Evolutionary conservation across 2,329 filamentous ascomycete genomes (phyloP).

Genomic region (Botrytis pseudocinerea): DNA sequence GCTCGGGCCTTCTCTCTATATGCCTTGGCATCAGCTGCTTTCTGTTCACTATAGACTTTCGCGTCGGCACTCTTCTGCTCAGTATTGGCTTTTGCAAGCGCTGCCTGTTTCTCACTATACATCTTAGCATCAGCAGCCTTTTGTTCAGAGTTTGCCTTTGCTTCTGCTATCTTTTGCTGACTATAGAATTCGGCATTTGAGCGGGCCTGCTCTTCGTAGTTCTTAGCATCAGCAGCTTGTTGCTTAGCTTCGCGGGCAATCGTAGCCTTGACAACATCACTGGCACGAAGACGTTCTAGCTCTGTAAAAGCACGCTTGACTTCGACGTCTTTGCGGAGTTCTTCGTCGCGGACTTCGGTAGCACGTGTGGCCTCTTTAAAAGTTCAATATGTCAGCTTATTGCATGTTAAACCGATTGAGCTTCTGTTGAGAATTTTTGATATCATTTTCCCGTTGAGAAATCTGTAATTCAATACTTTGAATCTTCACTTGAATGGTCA

Average conservation of each 20-base stretch:
- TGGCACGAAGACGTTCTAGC: constrained; percentile 75
- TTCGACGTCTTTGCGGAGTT: constrained; percentile 77
- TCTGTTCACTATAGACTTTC: constrained; percentile 44
- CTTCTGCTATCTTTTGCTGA: constrained; percentile 28
- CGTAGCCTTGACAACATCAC: constrained; percentile 74
- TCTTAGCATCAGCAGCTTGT: constrained; percentile 64
- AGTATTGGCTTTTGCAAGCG: constrained; percentile 42
- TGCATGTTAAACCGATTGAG: neutral
- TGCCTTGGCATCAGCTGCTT: constrained; percentile 54
- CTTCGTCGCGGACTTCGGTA: constrained; percentile 75
- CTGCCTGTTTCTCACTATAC: constrained; percentile 54
- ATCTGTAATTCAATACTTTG: neutral
- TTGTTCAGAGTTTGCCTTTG: constrained; percentile 26
- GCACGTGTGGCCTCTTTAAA: constrained; percentile 61
- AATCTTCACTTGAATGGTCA: neutral
- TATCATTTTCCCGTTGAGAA: neutral
- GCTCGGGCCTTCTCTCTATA: constrained; percentile 40
- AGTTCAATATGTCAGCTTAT: neutral
- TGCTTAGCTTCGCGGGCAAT: constrained; percentile 68
- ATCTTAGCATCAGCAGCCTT: constrained; percentile 66
- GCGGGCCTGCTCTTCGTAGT: constrained; percentile 63
- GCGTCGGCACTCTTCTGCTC: constrained; percentile 49
- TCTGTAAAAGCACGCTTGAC: constrained; percentile 76
- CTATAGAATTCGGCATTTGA: constrained; percentile 50
- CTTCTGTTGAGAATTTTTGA: neutral